Percentiles rank a stretch among this genome's conserved stretches.
Evolutionary conservation across 116 monocot species (phyloP).

Genomic region (Phalaenopsis hybrid): DNA sequence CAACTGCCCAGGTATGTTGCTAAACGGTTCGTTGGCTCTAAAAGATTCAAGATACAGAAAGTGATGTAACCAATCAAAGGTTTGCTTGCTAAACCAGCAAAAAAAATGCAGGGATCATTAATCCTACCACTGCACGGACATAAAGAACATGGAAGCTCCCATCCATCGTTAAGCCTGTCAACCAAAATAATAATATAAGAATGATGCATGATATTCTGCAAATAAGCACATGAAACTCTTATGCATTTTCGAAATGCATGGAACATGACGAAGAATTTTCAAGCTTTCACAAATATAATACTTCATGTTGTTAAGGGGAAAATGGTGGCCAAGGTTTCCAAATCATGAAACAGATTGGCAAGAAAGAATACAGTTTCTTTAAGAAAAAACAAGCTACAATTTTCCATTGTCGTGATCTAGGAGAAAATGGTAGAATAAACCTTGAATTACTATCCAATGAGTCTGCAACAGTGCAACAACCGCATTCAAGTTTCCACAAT

Average conservation of each 20-base stretch:
- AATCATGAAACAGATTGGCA: background rate
- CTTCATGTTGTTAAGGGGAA: background rate
- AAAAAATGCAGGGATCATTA: background rate
- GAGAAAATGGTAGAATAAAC: conserved; percentile 21
- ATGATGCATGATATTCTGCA: conserved; percentile 5
- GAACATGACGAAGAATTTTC: background rate
- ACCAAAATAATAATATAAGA: conserved; percentile 2
- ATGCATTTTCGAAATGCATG: background rate
- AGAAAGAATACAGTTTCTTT: background rate
- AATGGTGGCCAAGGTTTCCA: background rate
- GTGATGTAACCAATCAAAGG: conserved; percentile 2
- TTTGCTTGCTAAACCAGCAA: background rate
- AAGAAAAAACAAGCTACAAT: background rate
- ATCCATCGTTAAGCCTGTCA: conserved; percentile 42
- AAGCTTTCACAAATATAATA: background rate
- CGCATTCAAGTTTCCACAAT: conserved; percentile 70
- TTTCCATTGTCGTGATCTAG: background rate
- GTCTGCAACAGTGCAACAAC: conserved; percentile 23
- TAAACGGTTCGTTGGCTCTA: conserved; percentile 40
- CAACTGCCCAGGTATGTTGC: conserved; percentile 41
- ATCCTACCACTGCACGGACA: conserved; percentile 73
- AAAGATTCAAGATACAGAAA: conserved; percentile 1
- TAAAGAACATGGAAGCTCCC: conserved; percentile 61
- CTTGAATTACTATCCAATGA: conserved; percentile 29
- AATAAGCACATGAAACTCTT: background rate